Evolutionary conservation across 192 early-diverging fungal genomes (phyloP), one percentile per base, ranked within the genome.

Genomic region (Chytriomyces confervae): DNA sequence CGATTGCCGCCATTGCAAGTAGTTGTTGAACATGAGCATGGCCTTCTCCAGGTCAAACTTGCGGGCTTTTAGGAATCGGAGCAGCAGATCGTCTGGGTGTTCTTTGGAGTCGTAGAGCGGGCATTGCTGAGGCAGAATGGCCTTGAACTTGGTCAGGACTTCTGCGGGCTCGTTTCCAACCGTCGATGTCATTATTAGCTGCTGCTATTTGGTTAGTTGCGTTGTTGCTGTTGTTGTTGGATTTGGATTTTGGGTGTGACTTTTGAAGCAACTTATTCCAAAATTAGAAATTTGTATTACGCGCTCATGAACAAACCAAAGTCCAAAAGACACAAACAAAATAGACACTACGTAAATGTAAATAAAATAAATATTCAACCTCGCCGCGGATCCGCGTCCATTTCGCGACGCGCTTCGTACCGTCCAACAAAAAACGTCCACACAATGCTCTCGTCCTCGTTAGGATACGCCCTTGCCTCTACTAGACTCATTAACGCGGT

Each of bases 21-120:
- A 91, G 51, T 89, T 84, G 11, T 77, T 68, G 70, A 91, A 89
- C 91, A 92, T 92, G 74, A 84, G 81, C 78, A 86, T 82, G 61
- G 91, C 78, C 73, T 91, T 87, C 36, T 62, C 69, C 53, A 91
- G 73, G 77, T 91, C 85, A 80, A 88, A 91, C 75, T 88, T 88
- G 63, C 91, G 84, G 9, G 91, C 91, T 24, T 88, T 86, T 60
- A 92, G 82, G 83, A 92, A 92, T 45, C 91, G 88, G 47, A 90
- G 83, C 64, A 92, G 79, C 62, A 85, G 78, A 77, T 85, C 77
- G 61, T 92, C 90, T 60, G 88, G 83, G 71, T 91, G 89, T 5
- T n/a, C n/a, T 23, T 50, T 24, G 46, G 79, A 63, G 23, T 84
- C 77, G 51, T 75, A 82, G 29, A 20, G 8, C 10, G 50, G 10